A percentile compares a stretch with the other conserved stretches of the same genome.
Conservation (phyloP, 2,329 filamentous ascomycete species). For the Hymenoscyphus infarciens region DNA sequence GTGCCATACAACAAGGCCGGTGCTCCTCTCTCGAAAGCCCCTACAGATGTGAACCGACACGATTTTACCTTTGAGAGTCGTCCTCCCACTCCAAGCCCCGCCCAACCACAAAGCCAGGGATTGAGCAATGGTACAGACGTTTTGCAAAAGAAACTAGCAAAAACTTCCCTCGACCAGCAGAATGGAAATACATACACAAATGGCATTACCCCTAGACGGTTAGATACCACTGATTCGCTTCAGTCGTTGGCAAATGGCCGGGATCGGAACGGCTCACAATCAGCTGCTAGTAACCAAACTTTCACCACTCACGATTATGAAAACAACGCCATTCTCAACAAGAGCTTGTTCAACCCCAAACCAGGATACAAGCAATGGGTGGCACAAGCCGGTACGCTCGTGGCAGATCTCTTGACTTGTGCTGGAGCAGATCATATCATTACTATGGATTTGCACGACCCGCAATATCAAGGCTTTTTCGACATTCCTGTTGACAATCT, state of each 20-base stretch:
- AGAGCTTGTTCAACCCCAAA: conserved; percentile 69
- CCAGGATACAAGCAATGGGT: conserved; percentile 99
- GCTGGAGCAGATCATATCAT: conserved; percentile 96
- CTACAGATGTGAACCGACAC: conserved; percentile 47
- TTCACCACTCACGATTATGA: conserved; percentile 65
- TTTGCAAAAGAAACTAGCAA: conserved; percentile 70
- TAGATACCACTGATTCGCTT: conserved; percentile 41
- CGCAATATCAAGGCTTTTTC: conserved; percentile 98
- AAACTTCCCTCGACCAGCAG: conserved; percentile 58
- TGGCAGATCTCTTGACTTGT: conserved; percentile 91
- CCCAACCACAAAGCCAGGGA: conserved; percentile 62
- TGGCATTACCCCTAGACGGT: conserved; percentile 36
- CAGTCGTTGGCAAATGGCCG: conserved; percentile 32
- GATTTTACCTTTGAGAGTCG: conserved; percentile 90
- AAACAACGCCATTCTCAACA: conserved; percentile 50
- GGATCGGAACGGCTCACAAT: conserved; percentile 25
- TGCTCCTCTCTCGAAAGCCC: conserved; percentile 75
- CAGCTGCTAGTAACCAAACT: conserved; percentile 17
- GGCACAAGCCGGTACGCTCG: conserved; percentile 89
- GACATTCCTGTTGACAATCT: conserved; percentile 98
- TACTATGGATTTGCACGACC: conserved; percentile 95
- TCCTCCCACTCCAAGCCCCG: conserved; percentile 77
- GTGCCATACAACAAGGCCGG: conserved; percentile 95
- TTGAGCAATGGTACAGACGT: conserved; percentile 60
- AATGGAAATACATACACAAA: conserved; percentile 41